Percentiles rank a stretch among this genome's conserved stretches.
Evolutionary conservation across 768 basidiomycete species (phyloP).

Genomic region (Pleurotus ostreatus): DNA sequence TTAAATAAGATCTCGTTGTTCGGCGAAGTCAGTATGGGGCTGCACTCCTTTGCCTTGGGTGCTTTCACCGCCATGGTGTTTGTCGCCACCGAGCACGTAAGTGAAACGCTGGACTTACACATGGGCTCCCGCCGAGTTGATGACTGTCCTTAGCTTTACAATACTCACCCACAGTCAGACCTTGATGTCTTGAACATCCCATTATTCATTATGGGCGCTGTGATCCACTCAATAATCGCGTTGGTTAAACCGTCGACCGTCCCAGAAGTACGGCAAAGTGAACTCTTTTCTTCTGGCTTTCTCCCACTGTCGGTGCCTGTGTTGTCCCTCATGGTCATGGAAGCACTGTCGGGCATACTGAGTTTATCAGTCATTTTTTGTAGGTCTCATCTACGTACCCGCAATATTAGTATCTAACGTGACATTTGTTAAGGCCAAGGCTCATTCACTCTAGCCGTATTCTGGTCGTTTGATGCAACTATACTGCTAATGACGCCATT

Average conservation of each 20-base stretch:
- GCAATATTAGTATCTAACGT: neutral
- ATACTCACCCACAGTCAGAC: too few relatives aligned
- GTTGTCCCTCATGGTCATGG: neutral
- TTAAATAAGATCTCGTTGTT: neutral
- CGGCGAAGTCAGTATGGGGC: neutral
- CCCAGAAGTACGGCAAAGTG: neutral
- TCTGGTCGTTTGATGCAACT: neutral
- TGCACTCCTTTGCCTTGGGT: neutral
- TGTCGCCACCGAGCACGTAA: neutral
- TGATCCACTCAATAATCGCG: neutral
- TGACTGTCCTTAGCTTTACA: too few relatives aligned
- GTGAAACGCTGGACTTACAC: neutral
- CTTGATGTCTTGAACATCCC: neutral
- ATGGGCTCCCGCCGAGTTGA: too few relatives aligned
- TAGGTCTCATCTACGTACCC: neutral
- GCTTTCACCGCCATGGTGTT: neutral
- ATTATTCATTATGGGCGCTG: neutral
- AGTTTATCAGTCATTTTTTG: neutral
- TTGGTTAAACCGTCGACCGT: neutral
- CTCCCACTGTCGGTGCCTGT: neutral
- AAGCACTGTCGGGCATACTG: neutral
- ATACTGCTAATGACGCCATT: neutral
- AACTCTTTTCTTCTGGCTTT: neutral
- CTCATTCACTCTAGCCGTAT: neutral
- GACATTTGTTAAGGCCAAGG: neutral